These are phyloP conservation scores for Peziza echinospora DNA, from an alignment of 495 filamentous ascomycete genomes.

Conservation along the genomic window DNA sequence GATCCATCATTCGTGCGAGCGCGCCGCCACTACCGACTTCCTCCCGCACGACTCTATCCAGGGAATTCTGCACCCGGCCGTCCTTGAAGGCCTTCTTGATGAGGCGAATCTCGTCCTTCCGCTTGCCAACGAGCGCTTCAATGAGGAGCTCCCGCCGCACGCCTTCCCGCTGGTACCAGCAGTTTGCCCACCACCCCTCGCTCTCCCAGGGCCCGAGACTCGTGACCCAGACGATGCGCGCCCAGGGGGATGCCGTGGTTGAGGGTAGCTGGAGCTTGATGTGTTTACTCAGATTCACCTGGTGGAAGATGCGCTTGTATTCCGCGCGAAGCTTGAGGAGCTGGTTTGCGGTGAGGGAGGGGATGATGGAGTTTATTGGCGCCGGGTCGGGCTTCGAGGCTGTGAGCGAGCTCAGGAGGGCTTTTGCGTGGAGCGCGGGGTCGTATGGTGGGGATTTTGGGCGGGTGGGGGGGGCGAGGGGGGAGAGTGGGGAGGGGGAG, in stretches of 20 bases:
- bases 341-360: slow-evolving; percentile 63
- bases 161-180: slow-evolving; percentile 84
- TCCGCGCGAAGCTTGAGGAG: slow-evolving; percentile 61
- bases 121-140: slow-evolving; percentile 72
- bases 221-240: slow-evolving; percentile 75
- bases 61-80: slow-evolving; percentile 67
- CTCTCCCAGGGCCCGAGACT: slow-evolving; percentile 82
- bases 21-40: no score
- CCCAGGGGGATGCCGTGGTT: slow-evolving; percentile 39
- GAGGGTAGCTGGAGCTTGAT: slow-evolving; percentile 62
- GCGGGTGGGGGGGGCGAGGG: slow-evolving; percentile 19
- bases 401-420: slow-evolving; percentile 50
- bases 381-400: slow-evolving; percentile 42
- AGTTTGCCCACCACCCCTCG: slow-evolving; percentile 96
- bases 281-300: slow-evolving; percentile 88
- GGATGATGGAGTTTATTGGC: slow-evolving; percentile 62
- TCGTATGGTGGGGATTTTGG: no score
- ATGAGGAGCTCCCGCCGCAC: slow-evolving; percentile 73
- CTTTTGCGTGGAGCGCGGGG: slow-evolving; percentile 51
- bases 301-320: slow-evolving; percentile 76
- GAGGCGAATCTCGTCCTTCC: slow-evolving; percentile 61
- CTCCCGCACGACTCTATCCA: slow-evolving; percentile 52
- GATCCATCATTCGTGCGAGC: slow-evolving; percentile 85
- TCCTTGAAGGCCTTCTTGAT: slow-evolving; percentile 90
- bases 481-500: slow-evolving; percentile 24